These are phyloP conservation scores for Elaphomyces granulatus DNA, from an alignment of 495 filamentous ascomycete genomes.

Conservation along the genomic window DNA sequence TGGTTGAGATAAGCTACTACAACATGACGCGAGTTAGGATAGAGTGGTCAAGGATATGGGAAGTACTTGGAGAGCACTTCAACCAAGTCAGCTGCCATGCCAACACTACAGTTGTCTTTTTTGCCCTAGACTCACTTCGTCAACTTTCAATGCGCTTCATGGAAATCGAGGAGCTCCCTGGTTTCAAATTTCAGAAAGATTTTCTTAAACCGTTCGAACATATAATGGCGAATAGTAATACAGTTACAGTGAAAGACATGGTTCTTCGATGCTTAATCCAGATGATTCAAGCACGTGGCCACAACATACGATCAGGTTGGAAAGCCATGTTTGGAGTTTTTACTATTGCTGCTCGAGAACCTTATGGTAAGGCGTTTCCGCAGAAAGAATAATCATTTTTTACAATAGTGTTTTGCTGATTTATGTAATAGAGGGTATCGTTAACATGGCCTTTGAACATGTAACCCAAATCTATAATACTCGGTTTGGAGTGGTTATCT, in stretches of 20 bases:
- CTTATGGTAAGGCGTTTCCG: conserved; percentile 43
- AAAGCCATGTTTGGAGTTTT: conserved; percentile 99
- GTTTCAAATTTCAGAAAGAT: conserved; percentile 99
- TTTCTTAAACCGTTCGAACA: conserved; percentile 97
- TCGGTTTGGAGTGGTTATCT: conserved; percentile 91
- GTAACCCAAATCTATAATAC: conserved; percentile 96
- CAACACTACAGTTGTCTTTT: conserved; percentile 92
- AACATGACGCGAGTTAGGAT: conserved; percentile 98
- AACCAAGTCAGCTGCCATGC: conserved; percentile 92
- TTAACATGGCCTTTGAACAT: conserved; percentile 92
- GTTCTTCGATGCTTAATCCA: conserved; percentile 92
- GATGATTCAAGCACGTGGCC: conserved; percentile 93
- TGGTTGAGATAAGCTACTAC: conserved; percentile 98
- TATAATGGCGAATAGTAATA: conserved; percentile 82
- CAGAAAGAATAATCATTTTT: conserved; percentile 7
- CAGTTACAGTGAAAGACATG: conserved; percentile 94
- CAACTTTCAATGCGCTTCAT: conserved; percentile 97
- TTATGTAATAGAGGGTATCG: conserved; percentile 77
- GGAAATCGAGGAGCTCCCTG: conserved; percentile 93
- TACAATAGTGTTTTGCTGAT: too few species aligned
- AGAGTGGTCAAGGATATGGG: conserved; percentile 97
- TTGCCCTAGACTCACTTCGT: conserved; percentile 84
- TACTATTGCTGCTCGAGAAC: conserved; percentile 84
- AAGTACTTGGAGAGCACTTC: conserved; percentile 90
- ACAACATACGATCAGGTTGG: conserved; percentile 96